Evolutionary conservation across 2,329 filamentous ascomycete genomes (phyloP).

Genomic region (Alternaria viburni): DNA sequence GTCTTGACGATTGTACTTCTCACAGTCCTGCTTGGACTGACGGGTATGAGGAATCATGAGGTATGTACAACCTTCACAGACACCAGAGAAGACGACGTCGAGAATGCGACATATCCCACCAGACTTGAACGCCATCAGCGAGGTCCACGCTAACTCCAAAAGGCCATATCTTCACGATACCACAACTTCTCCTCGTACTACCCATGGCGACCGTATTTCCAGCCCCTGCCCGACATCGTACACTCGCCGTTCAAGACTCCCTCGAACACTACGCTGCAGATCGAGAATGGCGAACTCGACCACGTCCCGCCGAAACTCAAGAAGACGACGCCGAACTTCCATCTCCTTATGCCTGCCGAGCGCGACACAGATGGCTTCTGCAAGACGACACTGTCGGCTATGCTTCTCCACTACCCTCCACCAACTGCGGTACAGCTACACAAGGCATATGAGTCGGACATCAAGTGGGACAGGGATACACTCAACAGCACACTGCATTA

Average conservation of each 20-base stretch:
- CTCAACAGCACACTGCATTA: conserved; percentile 57
- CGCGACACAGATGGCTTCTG: conserved; percentile 60
- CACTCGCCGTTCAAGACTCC: conserved; percentile 37
- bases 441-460: conserved; percentile 21
- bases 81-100: not conserved
- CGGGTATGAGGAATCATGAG: conserved; percentile 25
- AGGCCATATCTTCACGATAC: conserved; percentile 37
- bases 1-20: conserved; percentile 28
- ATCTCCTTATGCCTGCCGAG: conserved; percentile 61
- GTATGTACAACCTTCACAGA: conserved; percentile 14
- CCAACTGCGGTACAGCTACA: conserved; percentile 61
- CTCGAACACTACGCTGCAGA: conserved; percentile 42
- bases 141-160: conserved; percentile 3
- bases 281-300: conserved; percentile 41
- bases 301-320: conserved; percentile 36
- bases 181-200: conserved; percentile 33
- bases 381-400: conserved; percentile 63
- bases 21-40: conserved; percentile 27
- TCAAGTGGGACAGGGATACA: conserved; percentile 53
- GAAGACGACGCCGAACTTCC: conserved; percentile 53
- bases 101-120: not conserved
- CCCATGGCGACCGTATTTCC: conserved; percentile 39
- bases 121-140: not conserved
- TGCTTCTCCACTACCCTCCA: conserved; percentile 65
- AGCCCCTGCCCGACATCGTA: conserved; percentile 30